A percentile compares a stretch with the other conserved stretches of the same genome.
Conservation (phyloP, 805 yeast species). For the Jamesozyma rosinii region DNA sequence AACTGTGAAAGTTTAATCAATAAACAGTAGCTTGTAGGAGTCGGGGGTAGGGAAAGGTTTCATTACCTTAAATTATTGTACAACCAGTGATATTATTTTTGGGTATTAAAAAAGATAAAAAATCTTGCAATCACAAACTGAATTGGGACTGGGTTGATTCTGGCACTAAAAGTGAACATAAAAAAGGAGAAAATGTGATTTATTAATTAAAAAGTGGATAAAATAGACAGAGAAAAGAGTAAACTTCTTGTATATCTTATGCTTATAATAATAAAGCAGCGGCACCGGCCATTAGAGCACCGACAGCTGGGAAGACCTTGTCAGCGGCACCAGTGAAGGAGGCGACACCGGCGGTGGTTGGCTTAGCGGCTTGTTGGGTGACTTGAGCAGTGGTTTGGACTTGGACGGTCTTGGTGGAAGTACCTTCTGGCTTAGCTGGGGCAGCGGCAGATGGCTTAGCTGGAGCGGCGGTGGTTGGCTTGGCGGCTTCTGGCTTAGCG, state of each 20-base stretch:
- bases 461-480: constrained; percentile 18
- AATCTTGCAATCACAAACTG: background rate
- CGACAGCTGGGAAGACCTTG: constrained; percentile 39
- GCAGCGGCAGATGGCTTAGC: constrained; percentile 13
- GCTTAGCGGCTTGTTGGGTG: constrained; percentile 14
- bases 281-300: constrained; percentile 42
- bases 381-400: constrained; percentile 5
- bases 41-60: too few relatives aligned
- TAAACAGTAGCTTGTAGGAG: too few relatives aligned
- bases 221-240: background rate
- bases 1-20: too few relatives aligned
- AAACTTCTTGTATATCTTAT: background rate
- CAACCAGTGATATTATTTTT: background rate
- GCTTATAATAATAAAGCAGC: constrained; percentile 40
- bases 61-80: background rate
- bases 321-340: constrained; percentile 39
- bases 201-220: background rate
- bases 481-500: constrained; percentile 7
- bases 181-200: background rate
- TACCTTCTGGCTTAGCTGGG: constrained; percentile 16
- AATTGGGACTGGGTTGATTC: background rate
- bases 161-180: background rate
- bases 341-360: constrained; percentile 16
- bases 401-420: constrained; percentile 12
- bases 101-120: background rate